Evolutionary conservation across 768 basidiomycete species (phyloP).

Genomic region (Leccinum subtestaceum): DNA sequence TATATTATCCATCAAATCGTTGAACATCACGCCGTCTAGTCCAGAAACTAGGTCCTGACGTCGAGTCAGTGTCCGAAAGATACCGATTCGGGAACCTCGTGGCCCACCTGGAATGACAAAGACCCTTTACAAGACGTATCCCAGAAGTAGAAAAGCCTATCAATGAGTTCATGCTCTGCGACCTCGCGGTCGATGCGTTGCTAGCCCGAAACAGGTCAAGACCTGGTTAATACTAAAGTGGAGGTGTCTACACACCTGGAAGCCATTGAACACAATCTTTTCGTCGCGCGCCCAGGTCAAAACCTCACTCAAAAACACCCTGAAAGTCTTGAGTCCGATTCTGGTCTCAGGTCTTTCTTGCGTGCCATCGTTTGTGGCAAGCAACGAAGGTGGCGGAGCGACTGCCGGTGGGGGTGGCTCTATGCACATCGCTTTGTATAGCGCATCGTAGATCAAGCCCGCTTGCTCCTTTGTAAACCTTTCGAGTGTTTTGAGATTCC

Average conservation of each 20-base stretch:
- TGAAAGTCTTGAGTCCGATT: constrained; percentile 83
- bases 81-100: neutral
- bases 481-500: constrained; percentile 78
- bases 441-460: constrained; percentile 87
- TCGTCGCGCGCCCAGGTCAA: constrained; percentile 96
- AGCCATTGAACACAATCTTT: constrained; percentile 87
- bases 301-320: constrained; percentile 85
- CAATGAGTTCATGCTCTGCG: constrained; percentile 96
- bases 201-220: constrained; percentile 36
- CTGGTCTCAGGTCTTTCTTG: constrained; percentile 88
- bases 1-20: constrained; percentile 97
- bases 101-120: constrained; percentile 78
- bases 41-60: constrained; percentile 83
- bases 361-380: constrained; percentile 52
- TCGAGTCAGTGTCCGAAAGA: constrained; percentile 4
- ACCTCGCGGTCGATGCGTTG: constrained; percentile 84
- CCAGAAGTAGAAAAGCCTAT: constrained; percentile 94
- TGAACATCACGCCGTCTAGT: constrained; percentile 89
- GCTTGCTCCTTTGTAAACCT: constrained; percentile 85
- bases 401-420: constrained; percentile 62
- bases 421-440: constrained; percentile 81
- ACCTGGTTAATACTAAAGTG: constrained; percentile 1
- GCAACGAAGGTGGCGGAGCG: constrained; percentile 48
- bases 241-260: constrained; percentile 53
- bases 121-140: constrained; percentile 79